phyloP scores from a whole-genome alignment of 331 rosid genomes.

The Quercus tomentella region DNA sequence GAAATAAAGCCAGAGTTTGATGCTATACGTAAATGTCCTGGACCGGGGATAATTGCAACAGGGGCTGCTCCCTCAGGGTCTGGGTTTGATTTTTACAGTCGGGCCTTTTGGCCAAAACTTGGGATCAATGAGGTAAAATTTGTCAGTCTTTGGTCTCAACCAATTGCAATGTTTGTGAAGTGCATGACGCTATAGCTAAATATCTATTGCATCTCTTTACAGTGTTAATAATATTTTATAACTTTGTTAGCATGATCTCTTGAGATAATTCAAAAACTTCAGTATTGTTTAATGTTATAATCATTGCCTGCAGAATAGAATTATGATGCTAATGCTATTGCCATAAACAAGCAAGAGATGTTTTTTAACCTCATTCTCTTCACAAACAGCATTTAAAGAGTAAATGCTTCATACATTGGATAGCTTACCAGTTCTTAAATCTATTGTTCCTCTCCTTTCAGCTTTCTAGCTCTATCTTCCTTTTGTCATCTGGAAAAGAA shows the following conservation, averaged over 20 bases:
- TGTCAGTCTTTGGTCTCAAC: neutral
- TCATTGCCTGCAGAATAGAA: neutral
- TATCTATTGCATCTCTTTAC: neutral
- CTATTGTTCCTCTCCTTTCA: neutral
- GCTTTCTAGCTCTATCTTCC: no score
- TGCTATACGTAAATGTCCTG: constrained; percentile 55
- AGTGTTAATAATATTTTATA: neutral
- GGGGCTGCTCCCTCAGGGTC: constrained; percentile 52
- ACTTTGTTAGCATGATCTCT: no score
- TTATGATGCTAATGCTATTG: neutral
- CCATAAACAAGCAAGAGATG: neutral
- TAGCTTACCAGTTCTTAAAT: neutral
- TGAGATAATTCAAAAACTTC: neutral
- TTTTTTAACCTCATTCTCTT: neutral
- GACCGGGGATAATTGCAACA: constrained; percentile 52
- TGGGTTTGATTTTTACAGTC: constrained; percentile 59
- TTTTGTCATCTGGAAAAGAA: no score
- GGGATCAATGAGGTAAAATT: constrained; percentile 60
- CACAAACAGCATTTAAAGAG: neutral
- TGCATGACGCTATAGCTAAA: neutral
- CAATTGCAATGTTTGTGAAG: neutral
- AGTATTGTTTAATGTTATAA: neutral
- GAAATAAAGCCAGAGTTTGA: constrained; percentile 54
- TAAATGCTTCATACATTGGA: neutral
- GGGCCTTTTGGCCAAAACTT: constrained; percentile 46